Evolutionary conservation across 257 asterid species (phyloP).

Genomic region (Nicotiana attenuata): DNA sequence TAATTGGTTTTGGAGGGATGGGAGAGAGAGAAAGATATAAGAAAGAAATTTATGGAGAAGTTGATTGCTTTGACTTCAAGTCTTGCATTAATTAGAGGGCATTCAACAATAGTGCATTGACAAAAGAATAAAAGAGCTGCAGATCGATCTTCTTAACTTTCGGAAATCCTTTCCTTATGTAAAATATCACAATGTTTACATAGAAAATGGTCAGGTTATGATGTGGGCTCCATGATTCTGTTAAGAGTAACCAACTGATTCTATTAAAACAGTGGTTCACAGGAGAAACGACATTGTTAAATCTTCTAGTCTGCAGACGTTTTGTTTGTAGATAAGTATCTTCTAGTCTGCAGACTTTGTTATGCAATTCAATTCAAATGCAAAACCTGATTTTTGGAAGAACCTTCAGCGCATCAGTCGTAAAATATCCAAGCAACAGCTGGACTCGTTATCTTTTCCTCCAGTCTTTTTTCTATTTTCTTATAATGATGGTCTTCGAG

Average conservation of each 20-base stretch:
- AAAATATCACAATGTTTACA: background rate
- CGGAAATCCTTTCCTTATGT: background rate
- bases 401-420: background rate
- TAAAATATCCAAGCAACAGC: background rate
- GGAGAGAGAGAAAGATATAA: conserved; percentile 11
- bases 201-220: background rate
- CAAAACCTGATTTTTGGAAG: background rate
- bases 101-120: background rate
- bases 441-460: background rate
- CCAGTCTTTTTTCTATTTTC: background rate
- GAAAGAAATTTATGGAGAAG: conserved; percentile 10
- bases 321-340: too few relatives aligned
- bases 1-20: conserved; percentile 10
- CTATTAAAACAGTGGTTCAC: background rate
- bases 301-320: background rate
- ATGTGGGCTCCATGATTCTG: background rate
- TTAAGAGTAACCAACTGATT: background rate
- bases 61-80: background rate
- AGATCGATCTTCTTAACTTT: background rate
- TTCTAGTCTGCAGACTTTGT: background rate
- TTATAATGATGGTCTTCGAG: background rate
- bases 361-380: background rate
- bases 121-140: background rate
- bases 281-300: background rate
- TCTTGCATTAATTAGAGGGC: background rate